These are phyloP conservation scores for Candida endomychidarum DNA, from an alignment of 805 yeast species.

Conservation along the genomic window DNA sequence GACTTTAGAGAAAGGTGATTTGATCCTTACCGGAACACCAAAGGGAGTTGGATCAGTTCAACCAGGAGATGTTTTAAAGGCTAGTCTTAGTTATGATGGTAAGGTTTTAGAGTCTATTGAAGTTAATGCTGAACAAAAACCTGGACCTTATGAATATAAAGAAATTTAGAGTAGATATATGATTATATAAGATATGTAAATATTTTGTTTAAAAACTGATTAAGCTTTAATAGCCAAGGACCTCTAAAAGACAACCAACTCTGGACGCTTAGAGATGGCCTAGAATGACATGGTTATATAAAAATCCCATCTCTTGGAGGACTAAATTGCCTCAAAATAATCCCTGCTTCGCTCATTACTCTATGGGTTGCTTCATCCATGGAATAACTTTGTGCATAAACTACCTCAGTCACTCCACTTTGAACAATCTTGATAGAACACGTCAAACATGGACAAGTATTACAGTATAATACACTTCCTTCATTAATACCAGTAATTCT, in stretches of 20 bases:
- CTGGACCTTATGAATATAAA: conserved; percentile 43
- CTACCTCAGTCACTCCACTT: conserved; percentile 86
- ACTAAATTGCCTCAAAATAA: conserved; percentile 54
- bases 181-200: conserved; percentile 1
- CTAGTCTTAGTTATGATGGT: conserved; percentile 59
- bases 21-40: conserved; percentile 94
- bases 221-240: too few relatives aligned
- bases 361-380: conserved; percentile 81
- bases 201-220: too few relatives aligned
- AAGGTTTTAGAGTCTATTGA: conserved; percentile 54
- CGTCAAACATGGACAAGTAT: conserved; percentile 96
- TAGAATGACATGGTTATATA: conserved; percentile 20
- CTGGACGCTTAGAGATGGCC: too few relatives aligned
- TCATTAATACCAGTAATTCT: conserved; percentile 46
- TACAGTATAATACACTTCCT: conserved; percentile 74
- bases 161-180: conserved; percentile 24
- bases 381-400: conserved; percentile 86
- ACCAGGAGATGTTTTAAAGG: conserved; percentile 78
- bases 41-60: conserved; percentile 87
- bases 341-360: conserved; percentile 74
- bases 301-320: conserved; percentile 43
- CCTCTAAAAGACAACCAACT: too few relatives aligned
- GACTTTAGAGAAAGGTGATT: conserved; percentile 89
- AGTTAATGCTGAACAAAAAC: conserved; percentile 53
- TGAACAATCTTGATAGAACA: conserved; percentile 95